A percentile compares a stretch with the other conserved stretches of the same genome.
Evolutionary conservation across 352 stramenopile species (phyloP).

Genomic region (Phytopythium delawarense): DNA sequence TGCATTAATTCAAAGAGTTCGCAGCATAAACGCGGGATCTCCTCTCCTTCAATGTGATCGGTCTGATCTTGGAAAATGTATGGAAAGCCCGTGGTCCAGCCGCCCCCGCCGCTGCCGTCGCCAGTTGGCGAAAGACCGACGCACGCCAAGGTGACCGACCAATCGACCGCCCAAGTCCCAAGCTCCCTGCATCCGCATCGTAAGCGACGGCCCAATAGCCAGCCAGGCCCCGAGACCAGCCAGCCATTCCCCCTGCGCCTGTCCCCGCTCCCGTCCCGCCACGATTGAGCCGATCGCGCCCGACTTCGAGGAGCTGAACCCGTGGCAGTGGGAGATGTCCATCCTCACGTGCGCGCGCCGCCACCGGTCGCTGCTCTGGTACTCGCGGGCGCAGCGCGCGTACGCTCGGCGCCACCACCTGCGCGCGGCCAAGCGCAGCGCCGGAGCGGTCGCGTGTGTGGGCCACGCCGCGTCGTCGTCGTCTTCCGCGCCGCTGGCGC

Average conservation of each 20-base stretch:
- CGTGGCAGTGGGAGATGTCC: slow-evolving; percentile 54
- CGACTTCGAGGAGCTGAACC: slow-evolving; percentile 33
- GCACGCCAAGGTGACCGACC: not conserved
- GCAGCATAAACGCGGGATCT: not conserved
- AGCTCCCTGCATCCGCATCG: too few relatives aligned
- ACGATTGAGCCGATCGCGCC: slow-evolving; percentile 25
- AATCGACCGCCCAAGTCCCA: not conserved
- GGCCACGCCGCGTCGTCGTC: not conserved
- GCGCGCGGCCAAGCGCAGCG: slow-evolving; percentile 10
- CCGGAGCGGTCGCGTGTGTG: slow-evolving; percentile 10
- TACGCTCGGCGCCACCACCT: slow-evolving; percentile 29
- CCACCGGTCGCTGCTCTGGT: slow-evolving; percentile 46
- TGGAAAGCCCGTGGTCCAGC: not conserved
- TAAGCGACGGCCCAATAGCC: not conserved
- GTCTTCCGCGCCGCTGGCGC: not conserved
- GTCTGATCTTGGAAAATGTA: not conserved
- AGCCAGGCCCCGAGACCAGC: too few relatives aligned
- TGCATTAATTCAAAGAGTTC: slow-evolving; percentile 3
- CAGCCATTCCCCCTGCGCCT: not conserved
- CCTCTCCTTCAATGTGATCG: not conserved
- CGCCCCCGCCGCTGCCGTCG: not conserved
- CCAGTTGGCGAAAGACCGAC: not conserved
- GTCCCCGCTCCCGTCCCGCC: not conserved
- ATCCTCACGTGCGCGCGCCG: slow-evolving; percentile 48
- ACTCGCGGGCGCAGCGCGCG: slow-evolving; percentile 33